Percentiles rank a stretch among this genome's conserved stretches.
Conservation (phyloP, 2,329 filamentous ascomycete genomes). For the Cytospora leucostoma region DNA sequence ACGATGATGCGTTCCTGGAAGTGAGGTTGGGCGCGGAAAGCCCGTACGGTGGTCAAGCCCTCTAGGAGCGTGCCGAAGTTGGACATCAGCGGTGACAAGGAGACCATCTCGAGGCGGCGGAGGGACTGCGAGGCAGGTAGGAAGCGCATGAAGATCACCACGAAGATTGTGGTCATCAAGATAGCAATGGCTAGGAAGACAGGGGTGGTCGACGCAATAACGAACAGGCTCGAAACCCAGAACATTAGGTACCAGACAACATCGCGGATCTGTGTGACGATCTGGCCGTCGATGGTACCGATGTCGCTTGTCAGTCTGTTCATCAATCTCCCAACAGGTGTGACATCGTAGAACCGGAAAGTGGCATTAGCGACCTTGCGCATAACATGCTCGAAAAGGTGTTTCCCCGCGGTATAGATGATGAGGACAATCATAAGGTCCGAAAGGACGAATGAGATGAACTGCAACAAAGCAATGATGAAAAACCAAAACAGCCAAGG, state of each 20-base stretch:
- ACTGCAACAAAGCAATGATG: conserved; percentile 61
- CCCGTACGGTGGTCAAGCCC: conserved; percentile 82
- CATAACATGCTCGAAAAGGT: conserved; percentile 74
- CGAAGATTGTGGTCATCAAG: conserved; percentile 66
- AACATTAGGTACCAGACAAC: conserved; percentile 71
- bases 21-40: conserved; percentile 74
- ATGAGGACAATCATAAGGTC: conserved; percentile 74
- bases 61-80: conserved; percentile 89
- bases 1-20: conserved; percentile 80
- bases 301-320: conserved; percentile 91
- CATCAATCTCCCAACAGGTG: conserved; percentile 86
- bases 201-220: conserved; percentile 80
- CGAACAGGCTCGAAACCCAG: conserved; percentile 71
- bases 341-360: conserved; percentile 89
- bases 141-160: conserved; percentile 74
- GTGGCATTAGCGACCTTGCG: conserved; percentile 74
- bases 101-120: conserved; percentile 84
- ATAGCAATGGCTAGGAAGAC: conserved; percentile 73
- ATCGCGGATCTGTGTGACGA: conserved; percentile 70
- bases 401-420: conserved; percentile 74
- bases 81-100: conserved; percentile 82
- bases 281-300: conserved; percentile 84
- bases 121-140: conserved; percentile 82
- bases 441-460: conserved; percentile 60
- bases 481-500: conserved; percentile 77